phyloP scores from a whole-genome alignment of 176 grass and related monocot species.

The Eragrostis nindensis region DNA sequence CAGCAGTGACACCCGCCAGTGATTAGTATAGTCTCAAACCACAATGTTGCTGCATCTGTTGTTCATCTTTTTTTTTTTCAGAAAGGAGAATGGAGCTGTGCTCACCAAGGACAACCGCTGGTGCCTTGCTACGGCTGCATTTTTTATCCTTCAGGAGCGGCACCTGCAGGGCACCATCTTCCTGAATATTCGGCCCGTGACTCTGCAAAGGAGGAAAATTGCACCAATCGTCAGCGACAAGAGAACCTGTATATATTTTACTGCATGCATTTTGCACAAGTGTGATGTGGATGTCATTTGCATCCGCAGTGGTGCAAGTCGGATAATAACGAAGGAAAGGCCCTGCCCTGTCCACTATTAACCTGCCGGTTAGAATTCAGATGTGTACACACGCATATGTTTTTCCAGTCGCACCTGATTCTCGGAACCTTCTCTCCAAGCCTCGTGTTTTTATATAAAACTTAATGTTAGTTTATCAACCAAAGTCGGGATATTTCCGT shows the following conservation, averaged over 20 bases:
- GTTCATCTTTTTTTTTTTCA: background rate
- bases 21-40: background rate
- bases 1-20: background rate
- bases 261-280: background rate
- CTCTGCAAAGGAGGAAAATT: slow-evolving; percentile 26
- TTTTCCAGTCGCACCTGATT: background rate
- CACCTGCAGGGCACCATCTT: slow-evolving; percentile 23
- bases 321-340: background rate
- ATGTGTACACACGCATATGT: background rate
- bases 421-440: slow-evolving; percentile 16
- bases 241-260: background rate
- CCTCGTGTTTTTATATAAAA: background rate
- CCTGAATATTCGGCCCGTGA: slow-evolving; percentile 13
- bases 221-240: background rate
- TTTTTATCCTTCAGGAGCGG: slow-evolving; percentile 48
- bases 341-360: too few relatives aligned
- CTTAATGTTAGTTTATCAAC: background rate
- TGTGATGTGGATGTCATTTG: background rate
- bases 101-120: slow-evolving; percentile 44
- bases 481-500: background rate
- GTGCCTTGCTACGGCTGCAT: slow-evolving; percentile 35
- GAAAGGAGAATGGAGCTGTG: background rate
- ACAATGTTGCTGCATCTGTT: background rate
- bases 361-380: too few relatives aligned
- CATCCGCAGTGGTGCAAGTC: background rate